Percentiles rank a stretch among this genome's conserved stretches.
Conservation (phyloP, 2,329 filamentous ascomycete genomes). For the Pleomassaria siparia region DNA sequence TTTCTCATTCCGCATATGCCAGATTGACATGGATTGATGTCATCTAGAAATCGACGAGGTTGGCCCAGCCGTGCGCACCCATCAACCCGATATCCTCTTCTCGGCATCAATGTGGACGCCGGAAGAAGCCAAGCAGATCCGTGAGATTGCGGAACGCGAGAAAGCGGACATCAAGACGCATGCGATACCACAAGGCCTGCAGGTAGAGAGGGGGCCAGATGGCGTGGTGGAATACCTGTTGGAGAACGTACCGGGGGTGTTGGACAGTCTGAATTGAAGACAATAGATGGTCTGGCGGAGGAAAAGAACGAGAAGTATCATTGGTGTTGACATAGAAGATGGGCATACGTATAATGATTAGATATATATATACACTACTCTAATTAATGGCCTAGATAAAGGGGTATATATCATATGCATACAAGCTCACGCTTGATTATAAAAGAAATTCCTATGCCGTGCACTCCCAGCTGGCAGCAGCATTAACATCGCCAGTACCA, state of each 20-base stretch:
- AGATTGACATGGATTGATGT: constrained; percentile 2
- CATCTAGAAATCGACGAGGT: constrained; percentile 59
- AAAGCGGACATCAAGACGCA: constrained; percentile 55
- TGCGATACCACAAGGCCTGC: constrained; percentile 57
- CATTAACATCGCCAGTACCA: constrained; percentile 28
- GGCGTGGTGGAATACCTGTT: constrained; percentile 57
- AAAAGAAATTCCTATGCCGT: constrained; percentile 5
- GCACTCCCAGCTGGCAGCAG: constrained; percentile 32
- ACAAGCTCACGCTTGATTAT: no score
- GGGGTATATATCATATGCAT: background rate
- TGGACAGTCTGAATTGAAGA: constrained; percentile 14
- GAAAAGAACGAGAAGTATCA: background rate
- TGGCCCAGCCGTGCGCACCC: constrained; percentile 52
- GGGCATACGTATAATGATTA: background rate
- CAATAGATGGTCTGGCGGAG: background rate
- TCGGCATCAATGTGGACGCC: constrained; percentile 62
- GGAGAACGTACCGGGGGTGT: constrained; percentile 43
- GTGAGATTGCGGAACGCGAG: constrained; percentile 47
- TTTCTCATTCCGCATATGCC: constrained; percentile 3
- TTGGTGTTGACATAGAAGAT: background rate
- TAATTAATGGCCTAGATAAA: background rate
- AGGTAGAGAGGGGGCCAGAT: constrained; percentile 57
- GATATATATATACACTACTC: background rate
- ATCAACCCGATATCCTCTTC: constrained; percentile 61
- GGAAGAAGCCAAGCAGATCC: constrained; percentile 52